phyloP scores from a whole-genome alignment of 2,329 filamentous ascomycete species.

The Chaetothyriales sp. region DNA sequence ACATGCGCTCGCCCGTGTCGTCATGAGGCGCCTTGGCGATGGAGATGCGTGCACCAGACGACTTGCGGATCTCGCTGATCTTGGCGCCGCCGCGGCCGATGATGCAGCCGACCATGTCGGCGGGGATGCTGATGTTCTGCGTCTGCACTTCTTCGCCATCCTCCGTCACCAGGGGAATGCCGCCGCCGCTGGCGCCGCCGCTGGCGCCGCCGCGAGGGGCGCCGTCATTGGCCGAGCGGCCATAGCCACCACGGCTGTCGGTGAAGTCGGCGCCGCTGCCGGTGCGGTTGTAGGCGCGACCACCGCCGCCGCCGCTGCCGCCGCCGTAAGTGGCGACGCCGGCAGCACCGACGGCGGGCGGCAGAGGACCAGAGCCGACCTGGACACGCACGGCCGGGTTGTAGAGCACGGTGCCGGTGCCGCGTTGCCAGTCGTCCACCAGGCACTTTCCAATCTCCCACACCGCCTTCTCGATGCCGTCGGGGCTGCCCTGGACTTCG shows the following conservation, averaged over 20 bases:
- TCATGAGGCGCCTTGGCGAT: constrained; percentile 96
- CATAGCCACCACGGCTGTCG: constrained; percentile 60
- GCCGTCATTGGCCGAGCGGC: constrained; percentile 67
- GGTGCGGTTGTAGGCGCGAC: constrained; percentile 73
- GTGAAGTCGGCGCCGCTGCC: constrained; percentile 97
- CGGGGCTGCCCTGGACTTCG: constrained; percentile 86
- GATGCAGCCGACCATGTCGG: constrained; percentile 99
- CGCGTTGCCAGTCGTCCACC: constrained; percentile 93
- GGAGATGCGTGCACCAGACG: constrained; percentile 88
- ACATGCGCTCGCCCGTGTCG: constrained; percentile 97
- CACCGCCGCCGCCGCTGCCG: constrained; percentile 40
- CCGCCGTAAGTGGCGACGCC: constrained; percentile 33
- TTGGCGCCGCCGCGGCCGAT: constrained; percentile 91
- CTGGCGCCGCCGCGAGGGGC: constrained; percentile 30
- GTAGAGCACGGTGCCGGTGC: constrained; percentile 92
- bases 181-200: constrained; percentile 48
- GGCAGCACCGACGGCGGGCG: constrained; percentile 35
- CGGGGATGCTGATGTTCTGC: constrained; percentile 98
- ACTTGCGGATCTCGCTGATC: constrained; percentile 97
- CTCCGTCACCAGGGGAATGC: constrained; percentile 79
- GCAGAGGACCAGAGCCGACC: constrained; percentile 40
- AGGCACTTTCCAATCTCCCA: constrained; percentile 99
- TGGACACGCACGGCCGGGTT: constrained; percentile 89
- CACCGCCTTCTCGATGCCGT: constrained; percentile 86
- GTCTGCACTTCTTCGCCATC: constrained; percentile 97